Evolutionary conservation across 1,139 yeast genomes (phyloP).

Genomic region (Suhomyces ambrosiae): DNA sequence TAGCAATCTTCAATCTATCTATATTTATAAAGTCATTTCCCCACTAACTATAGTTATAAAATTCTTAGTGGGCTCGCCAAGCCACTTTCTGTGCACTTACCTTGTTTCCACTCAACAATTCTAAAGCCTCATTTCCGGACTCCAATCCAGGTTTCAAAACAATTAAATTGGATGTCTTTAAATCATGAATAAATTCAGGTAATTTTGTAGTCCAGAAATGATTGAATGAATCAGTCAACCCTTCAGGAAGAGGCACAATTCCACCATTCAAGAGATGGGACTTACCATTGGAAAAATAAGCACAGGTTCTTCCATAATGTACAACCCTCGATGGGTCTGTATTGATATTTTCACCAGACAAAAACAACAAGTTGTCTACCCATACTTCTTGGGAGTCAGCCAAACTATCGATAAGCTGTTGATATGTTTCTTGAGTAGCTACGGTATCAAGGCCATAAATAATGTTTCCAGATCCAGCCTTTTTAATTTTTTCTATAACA

Average conservation of each 20-base stretch:
- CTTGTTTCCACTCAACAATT: conserved; percentile 19
- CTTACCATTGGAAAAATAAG: conserved; percentile 38
- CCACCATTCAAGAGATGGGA: conserved; percentile 22
- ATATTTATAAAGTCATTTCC: too few species aligned
- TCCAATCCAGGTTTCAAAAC: conserved; percentile 31
- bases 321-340: conserved; percentile 26
- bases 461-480: conserved; percentile 41
- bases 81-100: conserved; percentile 8
- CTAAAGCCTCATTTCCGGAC: conserved; percentile 29
- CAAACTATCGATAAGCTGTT: conserved; percentile 45
- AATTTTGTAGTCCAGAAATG: conserved; percentile 28
- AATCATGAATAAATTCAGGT: conserved; percentile 20
- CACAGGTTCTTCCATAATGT: conserved; percentile 31
- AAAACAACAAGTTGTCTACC: conserved; percentile 25
- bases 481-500: conserved; percentile 51
- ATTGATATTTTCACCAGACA: conserved; percentile 10
- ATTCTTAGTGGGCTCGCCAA: conserved; percentile 3
- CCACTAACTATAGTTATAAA: too few species aligned
- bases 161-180: conserved; percentile 25
- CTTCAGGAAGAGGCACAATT: conserved; percentile 21
- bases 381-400: conserved; percentile 31
- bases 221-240: conserved; percentile 19
- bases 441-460: conserved; percentile 61
- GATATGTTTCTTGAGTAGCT: conserved; percentile 42
- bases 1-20: too few species aligned